Percentiles rank a stretch among this genome's conserved stretches.
phyloP scores from a whole-genome alignment of 192 early-diverging fungal genomes.

The Coemansia pectinata region DNA sequence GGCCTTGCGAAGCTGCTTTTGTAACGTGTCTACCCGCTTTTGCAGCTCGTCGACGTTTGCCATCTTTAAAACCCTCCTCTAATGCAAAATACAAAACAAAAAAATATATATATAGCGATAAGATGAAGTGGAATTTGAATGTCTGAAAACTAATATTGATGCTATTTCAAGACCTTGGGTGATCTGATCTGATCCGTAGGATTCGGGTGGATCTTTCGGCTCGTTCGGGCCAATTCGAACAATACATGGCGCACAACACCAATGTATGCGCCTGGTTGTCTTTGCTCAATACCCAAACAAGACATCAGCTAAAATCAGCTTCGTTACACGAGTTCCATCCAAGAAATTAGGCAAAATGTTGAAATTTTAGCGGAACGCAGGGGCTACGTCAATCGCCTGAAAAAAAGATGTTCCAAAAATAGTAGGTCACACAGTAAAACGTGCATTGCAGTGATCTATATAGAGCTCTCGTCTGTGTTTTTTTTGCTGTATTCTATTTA shows the following conservation, averaged over 20 bases:
- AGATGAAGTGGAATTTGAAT: not conserved
- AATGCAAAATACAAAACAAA: conserved; percentile 10
- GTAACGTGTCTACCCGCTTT: conserved; percentile 49
- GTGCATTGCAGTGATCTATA: not conserved
- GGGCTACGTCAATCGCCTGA: not conserved
- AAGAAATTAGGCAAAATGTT: not conserved
- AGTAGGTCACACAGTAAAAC: not conserved
- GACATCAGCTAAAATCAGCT: not conserved
- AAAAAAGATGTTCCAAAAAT: not conserved
- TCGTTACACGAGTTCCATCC: not conserved
- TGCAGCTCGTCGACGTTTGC: conserved; percentile 39
- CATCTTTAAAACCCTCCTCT: conserved; percentile 10
- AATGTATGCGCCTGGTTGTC: not conserved
- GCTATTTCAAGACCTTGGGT: not conserved
- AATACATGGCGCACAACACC: not conserved
- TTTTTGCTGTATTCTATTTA: not conserved
- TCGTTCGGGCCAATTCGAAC: not conserved
- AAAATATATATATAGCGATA: not conserved
- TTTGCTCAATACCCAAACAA: not conserved
- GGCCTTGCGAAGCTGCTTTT: conserved; percentile 55
- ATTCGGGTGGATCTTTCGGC: not conserved
- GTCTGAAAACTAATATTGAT: not conserved
- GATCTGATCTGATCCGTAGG: not conserved
- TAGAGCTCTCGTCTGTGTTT: not conserved
- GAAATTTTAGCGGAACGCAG: not conserved